phyloP scores from a whole-genome alignment of 805 yeast genomes.

The Myxozyma kluyveri region DNA sequence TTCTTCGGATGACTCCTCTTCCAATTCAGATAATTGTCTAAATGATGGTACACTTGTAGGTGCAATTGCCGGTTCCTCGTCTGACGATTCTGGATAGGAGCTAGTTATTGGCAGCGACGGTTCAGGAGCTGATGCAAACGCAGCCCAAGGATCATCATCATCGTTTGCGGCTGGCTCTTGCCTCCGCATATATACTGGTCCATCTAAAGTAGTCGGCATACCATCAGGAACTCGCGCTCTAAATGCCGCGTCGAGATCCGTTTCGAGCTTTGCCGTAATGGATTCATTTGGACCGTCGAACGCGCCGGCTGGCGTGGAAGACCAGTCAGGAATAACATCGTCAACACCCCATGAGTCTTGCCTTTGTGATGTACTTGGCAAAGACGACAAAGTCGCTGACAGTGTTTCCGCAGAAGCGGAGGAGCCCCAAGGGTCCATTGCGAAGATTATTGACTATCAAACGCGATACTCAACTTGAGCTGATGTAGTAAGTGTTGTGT shows the following conservation, averaged over 20 bases:
- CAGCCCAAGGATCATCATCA: slow-evolving; percentile 30
- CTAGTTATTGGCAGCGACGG: no score
- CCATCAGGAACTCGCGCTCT: neutral
- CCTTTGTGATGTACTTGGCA: slow-evolving; percentile 3
- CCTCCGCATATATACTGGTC: neutral
- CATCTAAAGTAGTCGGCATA: neutral
- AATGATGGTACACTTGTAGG: no score
- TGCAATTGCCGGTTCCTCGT: no score
- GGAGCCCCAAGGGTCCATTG: slow-evolving; percentile 27
- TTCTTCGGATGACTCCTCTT: no score
- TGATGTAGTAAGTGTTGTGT: no score
- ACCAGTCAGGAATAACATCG: slow-evolving; percentile 27
- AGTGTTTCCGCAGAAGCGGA: slow-evolving; percentile 5
- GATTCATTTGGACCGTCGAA: neutral
- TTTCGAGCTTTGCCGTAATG: no score
- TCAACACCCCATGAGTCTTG: slow-evolving; percentile 5
- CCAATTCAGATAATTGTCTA: no score
- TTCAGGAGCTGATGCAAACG: slow-evolving; percentile 14
- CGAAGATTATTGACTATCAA: no score
- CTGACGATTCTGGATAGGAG: no score
- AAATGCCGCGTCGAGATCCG: no score
- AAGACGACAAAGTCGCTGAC: slow-evolving; percentile 4
- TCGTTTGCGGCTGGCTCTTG: slow-evolving; percentile 10
- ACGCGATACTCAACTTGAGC: no score
- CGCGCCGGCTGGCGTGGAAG: neutral